Evolutionary conservation across 441 rosid genomes (phyloP).

Genomic region (Erodium trifolium): DNA sequence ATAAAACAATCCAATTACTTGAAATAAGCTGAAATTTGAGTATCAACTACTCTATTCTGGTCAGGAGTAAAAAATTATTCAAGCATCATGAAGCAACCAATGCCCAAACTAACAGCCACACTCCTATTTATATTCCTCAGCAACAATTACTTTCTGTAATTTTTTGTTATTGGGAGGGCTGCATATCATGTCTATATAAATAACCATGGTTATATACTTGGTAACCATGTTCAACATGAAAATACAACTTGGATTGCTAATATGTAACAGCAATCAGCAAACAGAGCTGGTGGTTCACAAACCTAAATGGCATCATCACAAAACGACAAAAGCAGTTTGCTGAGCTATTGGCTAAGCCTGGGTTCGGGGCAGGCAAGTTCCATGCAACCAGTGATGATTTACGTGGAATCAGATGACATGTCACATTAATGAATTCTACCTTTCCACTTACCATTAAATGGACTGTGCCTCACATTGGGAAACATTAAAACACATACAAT

Average conservation of each 20-base stretch:
- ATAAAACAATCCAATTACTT: neutral
- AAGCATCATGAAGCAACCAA: neutral
- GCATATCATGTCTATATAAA: neutral
- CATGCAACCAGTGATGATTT: neutral
- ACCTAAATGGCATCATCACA: neutral
- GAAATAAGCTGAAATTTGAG: neutral
- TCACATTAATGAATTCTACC: neutral
- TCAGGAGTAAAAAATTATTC: neutral
- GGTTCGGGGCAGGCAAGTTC: neutral
- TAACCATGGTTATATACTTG: constrained; percentile 1
- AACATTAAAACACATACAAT: neutral
- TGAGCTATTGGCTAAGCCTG: neutral
- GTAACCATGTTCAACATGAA: neutral
- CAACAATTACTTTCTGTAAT: neutral
- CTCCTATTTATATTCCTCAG: neutral
- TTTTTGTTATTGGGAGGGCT: neutral
- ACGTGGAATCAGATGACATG: neutral
- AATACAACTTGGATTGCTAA: too few species aligned
- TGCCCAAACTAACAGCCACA: neutral
- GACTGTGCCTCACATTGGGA: neutral
- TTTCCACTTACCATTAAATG: neutral
- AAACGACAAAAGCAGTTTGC: neutral
- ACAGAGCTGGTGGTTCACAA: neutral
- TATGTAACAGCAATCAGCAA: neutral
- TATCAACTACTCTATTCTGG: neutral